Evolutionary conservation across 192 early-diverging fungal species (phyloP).

Genomic region (Gryganskiella cystojenkinii): DNA sequence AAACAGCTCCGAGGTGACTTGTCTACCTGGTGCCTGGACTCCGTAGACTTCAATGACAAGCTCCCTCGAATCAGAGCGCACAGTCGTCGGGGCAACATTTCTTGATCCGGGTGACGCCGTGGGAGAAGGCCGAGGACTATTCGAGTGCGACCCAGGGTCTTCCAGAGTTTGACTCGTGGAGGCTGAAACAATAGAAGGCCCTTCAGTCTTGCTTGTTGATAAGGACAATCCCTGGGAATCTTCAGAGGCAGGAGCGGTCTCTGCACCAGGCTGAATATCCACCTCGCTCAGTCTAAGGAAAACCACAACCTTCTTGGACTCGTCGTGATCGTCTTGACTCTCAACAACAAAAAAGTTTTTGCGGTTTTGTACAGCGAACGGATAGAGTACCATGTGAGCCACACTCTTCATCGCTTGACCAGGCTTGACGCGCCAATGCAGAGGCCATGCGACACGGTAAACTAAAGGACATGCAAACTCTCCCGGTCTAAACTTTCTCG

Average conservation of each 20-base stretch:
- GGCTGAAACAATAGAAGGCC: not conserved
- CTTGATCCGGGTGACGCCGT: conserved; percentile 56
- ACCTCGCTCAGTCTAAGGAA: conserved; percentile 47
- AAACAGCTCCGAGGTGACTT: conserved; percentile 71
- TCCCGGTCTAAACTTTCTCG: conserved; percentile 63
- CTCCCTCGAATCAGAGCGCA: conserved; percentile 55
- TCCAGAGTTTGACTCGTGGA: conserved; percentile 34
- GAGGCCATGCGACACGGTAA: conserved; percentile 68
- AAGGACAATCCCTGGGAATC: conserved; percentile 24
- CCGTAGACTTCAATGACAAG: conserved; percentile 80
- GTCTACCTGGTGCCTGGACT: conserved; percentile 63
- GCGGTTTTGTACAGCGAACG: conserved; percentile 76
- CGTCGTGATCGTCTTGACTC: conserved; percentile 66
- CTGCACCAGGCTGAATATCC: conserved; percentile 32
- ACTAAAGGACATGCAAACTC: conserved; percentile 80
- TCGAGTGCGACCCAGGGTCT: conserved; percentile 31
- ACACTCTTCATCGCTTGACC: conserved; percentile 70
- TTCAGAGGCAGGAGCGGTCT: conserved; percentile 1
- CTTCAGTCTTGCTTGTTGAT: not conserved
- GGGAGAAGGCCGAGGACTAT: conserved; percentile 51
- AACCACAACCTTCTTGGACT: conserved; percentile 53
- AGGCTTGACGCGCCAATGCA: conserved; percentile 82
- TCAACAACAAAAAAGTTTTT: conserved; percentile 79
- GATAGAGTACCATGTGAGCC: conserved; percentile 60
- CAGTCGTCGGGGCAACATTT: conserved; percentile 19